Conservation (phyloP, 192 early-diverging fungal genomes). For the Spinellus fusiger region DNA sequence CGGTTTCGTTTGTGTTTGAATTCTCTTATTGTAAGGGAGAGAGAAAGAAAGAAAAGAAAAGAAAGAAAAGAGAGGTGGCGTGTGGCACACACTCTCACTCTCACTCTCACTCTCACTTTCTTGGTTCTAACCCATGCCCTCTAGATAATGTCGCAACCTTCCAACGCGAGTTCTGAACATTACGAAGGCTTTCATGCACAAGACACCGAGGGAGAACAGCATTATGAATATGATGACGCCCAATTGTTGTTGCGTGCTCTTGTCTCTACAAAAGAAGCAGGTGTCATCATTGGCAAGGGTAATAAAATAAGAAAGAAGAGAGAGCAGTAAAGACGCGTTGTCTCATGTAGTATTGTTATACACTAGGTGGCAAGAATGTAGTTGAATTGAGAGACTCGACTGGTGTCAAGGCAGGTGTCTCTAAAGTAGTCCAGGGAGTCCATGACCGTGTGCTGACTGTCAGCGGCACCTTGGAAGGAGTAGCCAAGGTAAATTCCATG, state of each 20-base stretch:
- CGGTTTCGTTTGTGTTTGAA: no score
- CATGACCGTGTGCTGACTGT: constrained; percentile 81
- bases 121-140: background rate
- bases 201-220: background rate
- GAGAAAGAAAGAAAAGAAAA: no score
- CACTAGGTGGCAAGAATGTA: constrained; percentile 71
- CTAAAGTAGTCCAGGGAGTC: constrained; percentile 82
- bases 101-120: no score
- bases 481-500: constrained; percentile 51
- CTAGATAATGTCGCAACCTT: constrained; percentile 4
- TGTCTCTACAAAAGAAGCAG: constrained; percentile 90
- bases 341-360: constrained; percentile 22
- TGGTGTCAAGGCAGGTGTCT: constrained; percentile 89
- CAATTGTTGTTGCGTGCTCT: constrained; percentile 78
- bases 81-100: background rate
- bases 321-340: background rate
- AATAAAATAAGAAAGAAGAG: background rate
- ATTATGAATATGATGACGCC: constrained; percentile 14
- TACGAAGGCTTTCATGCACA: constrained; percentile 7
- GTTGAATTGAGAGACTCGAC: constrained; percentile 79
- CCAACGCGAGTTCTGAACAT: constrained; percentile 8
- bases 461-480: constrained; percentile 61
- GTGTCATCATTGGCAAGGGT: constrained; percentile 66
- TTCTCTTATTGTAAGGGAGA: no score
- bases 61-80: no score